Conservation (phyloP, 768 basidiomycete genomes). For the Trametopsis cervina region DNA sequence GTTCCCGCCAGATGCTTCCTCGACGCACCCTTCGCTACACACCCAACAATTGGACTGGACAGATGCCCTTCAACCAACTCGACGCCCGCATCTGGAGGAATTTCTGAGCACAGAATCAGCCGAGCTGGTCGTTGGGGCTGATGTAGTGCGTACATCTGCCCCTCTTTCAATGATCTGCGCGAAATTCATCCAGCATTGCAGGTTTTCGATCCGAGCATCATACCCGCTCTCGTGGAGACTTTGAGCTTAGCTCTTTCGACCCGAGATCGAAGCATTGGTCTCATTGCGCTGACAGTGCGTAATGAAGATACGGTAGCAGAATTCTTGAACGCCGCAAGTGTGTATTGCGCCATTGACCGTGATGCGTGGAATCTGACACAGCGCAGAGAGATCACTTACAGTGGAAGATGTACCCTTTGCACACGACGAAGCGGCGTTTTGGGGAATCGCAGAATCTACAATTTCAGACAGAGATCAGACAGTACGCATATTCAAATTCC, state of each 20-base stretch:
- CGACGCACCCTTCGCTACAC: slow-evolving; percentile 37
- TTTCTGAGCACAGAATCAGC: slow-evolving; percentile 38
- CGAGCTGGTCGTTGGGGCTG: slow-evolving; percentile 66
- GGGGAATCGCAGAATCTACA: slow-evolving; percentile 15
- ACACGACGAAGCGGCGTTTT: slow-evolving; percentile 17
- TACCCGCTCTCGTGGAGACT: slow-evolving; percentile 48
- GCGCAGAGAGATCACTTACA: slow-evolving; percentile 20
- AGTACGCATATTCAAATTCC: slow-evolving; percentile 41
- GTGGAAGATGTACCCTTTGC: slow-evolving; percentile 23
- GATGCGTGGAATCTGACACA: slow-evolving; percentile 12
- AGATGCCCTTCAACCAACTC: slow-evolving; percentile 37
- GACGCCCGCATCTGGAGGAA: slow-evolving; percentile 15
- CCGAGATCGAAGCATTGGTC: slow-evolving; percentile 1
- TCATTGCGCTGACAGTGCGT: slow-evolving; percentile 51
- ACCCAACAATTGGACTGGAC: slow-evolving; percentile 60
- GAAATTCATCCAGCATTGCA: slow-evolving; percentile 26
- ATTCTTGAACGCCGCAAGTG: slow-evolving; percentile 30
- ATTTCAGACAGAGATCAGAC: slow-evolving; percentile 24
- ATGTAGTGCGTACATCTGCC: slow-evolving; percentile 38
- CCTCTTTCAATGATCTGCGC: neutral
- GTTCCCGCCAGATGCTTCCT: slow-evolving; percentile 64
- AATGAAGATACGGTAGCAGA: slow-evolving; percentile 44
- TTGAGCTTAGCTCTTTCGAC: slow-evolving; percentile 29
- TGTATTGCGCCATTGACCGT: neutral
- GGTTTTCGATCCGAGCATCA: slow-evolving; percentile 63